phyloP scores from a whole-genome alignment of 1,139 yeast species.

The Yamadazyma membranifaciens region DNA sequence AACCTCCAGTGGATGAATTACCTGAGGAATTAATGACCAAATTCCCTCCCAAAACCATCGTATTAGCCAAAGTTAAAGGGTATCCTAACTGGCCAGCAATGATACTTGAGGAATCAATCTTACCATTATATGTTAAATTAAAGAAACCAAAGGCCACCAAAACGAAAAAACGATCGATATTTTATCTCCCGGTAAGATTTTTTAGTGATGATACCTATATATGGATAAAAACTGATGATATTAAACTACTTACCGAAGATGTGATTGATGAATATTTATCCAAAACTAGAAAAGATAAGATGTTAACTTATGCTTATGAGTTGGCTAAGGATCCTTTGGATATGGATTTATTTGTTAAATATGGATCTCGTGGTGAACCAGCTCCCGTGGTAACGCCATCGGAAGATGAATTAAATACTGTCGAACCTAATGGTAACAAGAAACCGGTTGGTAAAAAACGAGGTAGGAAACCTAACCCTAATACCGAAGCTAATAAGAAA shows the following conservation, averaged over 20 bases:
- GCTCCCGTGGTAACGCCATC: constrained; percentile 16
- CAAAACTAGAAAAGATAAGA: constrained; percentile 29
- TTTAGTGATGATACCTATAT: constrained; percentile 67
- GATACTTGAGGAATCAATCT: constrained; percentile 56
- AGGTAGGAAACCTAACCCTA: constrained; percentile 8
- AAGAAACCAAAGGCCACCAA: constrained; percentile 45
- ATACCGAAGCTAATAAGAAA: neutral
- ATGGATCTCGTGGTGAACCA: constrained; percentile 42
- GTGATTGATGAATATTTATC: constrained; percentile 30
- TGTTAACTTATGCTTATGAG: constrained; percentile 37
- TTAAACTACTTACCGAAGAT: constrained; percentile 27
- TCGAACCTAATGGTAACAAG: constrained; percentile 2
- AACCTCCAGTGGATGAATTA: neutral
- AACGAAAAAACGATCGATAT: constrained; percentile 16
- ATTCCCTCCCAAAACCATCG: constrained; percentile 36
- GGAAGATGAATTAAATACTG: constrained; percentile 11
- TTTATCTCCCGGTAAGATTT: constrained; percentile 51
- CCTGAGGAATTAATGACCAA: constrained; percentile 5
- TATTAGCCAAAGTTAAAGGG: constrained; percentile 73
- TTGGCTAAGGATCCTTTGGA: constrained; percentile 45
- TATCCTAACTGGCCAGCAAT: constrained; percentile 84
- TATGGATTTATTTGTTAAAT: constrained; percentile 40
- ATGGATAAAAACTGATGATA: constrained; percentile 52
- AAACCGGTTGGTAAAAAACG: constrained; percentile 4
- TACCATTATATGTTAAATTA: constrained; percentile 52